These are phyloP conservation scores for Arbutus unedo DNA, from an alignment of 148 eudicot species.

Conservation along the genomic window DNA sequence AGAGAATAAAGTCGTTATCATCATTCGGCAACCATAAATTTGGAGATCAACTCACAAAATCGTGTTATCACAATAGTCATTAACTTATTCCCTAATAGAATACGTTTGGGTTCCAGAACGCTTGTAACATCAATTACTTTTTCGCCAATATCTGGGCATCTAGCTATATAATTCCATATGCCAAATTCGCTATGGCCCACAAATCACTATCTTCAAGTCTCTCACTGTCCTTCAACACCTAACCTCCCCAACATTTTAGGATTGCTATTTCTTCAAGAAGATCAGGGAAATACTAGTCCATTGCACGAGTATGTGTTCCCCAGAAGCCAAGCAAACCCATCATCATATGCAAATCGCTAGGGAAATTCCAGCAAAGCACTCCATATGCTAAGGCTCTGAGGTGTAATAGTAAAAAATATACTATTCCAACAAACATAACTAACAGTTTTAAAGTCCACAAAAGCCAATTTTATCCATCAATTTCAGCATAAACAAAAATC, in stretches of 20 bases:
- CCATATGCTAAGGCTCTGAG: neutral
- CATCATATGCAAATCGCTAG: neutral
- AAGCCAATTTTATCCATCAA: too few relatives aligned
- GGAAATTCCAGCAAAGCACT: neutral
- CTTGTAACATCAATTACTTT: neutral
- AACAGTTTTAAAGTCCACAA: too few relatives aligned
- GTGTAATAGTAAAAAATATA: neutral
- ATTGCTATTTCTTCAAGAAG: neutral
- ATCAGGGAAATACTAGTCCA: neutral
- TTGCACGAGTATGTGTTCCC: neutral
- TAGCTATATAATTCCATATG: neutral
- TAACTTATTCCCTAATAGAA: neutral
- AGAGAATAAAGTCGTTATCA: neutral
- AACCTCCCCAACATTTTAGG: conserved; percentile 1
- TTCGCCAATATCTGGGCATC: neutral
- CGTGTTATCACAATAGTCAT: neutral
- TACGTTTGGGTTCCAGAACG: neutral
- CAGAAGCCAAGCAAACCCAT: neutral
- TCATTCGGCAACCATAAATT: neutral
- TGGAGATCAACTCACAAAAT: neutral
- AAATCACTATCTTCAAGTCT: neutral
- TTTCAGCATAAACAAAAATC: too few relatives aligned
- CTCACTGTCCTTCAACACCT: neutral
- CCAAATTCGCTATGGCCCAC: neutral
- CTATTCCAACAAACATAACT: neutral